These are phyloP conservation scores for Leccinum truebloodii DNA, from an alignment of 768 basidiomycete genomes.

Conservation along the genomic window DNA sequence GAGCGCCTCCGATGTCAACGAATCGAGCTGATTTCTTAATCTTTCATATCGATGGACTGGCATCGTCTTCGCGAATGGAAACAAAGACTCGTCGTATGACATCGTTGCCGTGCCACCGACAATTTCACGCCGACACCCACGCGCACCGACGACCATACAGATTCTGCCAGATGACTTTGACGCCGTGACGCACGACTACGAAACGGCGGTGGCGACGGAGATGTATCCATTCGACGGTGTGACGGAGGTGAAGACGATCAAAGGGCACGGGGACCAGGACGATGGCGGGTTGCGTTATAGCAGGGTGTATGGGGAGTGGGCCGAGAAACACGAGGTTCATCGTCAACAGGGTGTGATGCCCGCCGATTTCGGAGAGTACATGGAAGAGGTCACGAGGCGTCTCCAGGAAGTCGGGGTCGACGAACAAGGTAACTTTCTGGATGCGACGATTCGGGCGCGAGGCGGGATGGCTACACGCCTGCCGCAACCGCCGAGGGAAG, in stretches of 20 bases:
- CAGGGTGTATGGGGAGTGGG: slow-evolving; percentile 35
- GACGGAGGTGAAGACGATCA: slow-evolving; percentile 23
- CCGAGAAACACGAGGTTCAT: slow-evolving; percentile 29
- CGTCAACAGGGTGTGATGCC: slow-evolving; percentile 24
- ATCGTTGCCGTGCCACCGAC: slow-evolving; percentile 26
- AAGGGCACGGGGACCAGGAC: slow-evolving; percentile 9
- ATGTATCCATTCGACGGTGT: slow-evolving; percentile 24
- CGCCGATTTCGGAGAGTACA: slow-evolving; percentile 29
- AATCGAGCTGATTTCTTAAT: slow-evolving; percentile 15
- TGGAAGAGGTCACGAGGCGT: slow-evolving; percentile 37
- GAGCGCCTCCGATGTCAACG: not conserved
- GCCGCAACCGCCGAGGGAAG: slow-evolving; percentile 17
- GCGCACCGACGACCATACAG: slow-evolving; percentile 35
- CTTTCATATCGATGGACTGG: slow-evolving; percentile 15
- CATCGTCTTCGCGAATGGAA: not conserved
- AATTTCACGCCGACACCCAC: slow-evolving; percentile 24
- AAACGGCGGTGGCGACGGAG: slow-evolving; percentile 29
- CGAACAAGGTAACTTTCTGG: slow-evolving; percentile 29
- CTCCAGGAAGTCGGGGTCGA: slow-evolving; percentile 35
- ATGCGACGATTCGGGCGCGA: slow-evolving; percentile 17
- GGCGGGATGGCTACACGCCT: slow-evolving; percentile 2
- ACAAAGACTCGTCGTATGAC: slow-evolving; percentile 35
- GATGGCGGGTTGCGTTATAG: slow-evolving; percentile 24
- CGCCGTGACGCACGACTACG: slow-evolving; percentile 30
- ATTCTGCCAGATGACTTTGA: slow-evolving; percentile 34